Base-by-base conservation (phyloP, 108 stramenopile genomes). In the Nitzschia sp. region DNA sequence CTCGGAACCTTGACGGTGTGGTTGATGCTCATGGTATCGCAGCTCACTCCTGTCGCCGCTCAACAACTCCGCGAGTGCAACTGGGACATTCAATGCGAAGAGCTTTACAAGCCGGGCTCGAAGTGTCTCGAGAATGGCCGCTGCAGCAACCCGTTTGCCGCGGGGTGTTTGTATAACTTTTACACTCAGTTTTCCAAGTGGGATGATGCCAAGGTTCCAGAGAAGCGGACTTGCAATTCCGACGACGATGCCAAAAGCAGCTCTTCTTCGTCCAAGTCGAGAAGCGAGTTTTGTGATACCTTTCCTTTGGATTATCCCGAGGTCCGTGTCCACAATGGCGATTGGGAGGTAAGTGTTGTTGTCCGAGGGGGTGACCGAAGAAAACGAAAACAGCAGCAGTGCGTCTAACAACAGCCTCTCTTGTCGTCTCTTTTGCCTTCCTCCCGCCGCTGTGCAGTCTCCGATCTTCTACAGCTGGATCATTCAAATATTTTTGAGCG, bases 291-390 rank as follows among this genome's bases (percentile, higher is more conserved):
- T 8, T 26, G 33, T 30, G 26, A 58, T 21, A 6, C 28, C 16
- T 58, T 68, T 11, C 21, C 26, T 27, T 64, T 56, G 19, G 35
- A 58, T 22, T 82, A 82, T 63, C 46, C 58, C 30, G 74, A 82
- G 54, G 44, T 82, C 36, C 73, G 77, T 45, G 71, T 82, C 4
- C 33, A 33, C 32, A 38, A 63, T 26, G 45, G 52, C 21, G 66
- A 71, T 47, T 82, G 81, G 81, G 81, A 82, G 26, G 47, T 68
- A 1, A 32, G 47, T 31, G 52, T 68, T 19, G n/a, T n/a, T n/a
- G n/a, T n/a, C n/a, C n/a, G n/a, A n/a, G n/a, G n/a, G n/a, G n/a
- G n/a, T n/a, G n/a, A n/a, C n/a, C n/a, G n/a, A n/a, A n/a, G n/a
- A n/a, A n/a, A n/a, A n/a, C n/a, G n/a, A n/a, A n/a, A n/a, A n/a